phyloP scores from a whole-genome alignment of 495 filamentous ascomycete genomes.

The Neurospora sp. region DNA sequence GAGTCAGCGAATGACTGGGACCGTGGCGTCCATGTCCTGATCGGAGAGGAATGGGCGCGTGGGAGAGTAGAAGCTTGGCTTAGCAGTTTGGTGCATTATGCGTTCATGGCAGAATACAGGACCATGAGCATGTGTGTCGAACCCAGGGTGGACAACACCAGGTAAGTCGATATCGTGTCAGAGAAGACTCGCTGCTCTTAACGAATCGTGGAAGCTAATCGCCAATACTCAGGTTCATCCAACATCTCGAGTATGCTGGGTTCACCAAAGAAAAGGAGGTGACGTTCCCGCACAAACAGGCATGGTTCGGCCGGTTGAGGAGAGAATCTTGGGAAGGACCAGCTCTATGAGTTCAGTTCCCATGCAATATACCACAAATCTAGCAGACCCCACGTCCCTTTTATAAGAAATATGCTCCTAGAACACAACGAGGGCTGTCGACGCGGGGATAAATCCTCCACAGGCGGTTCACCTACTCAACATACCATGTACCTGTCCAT shows the following conservation, averaged over 20 bases:
- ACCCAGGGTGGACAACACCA: slow-evolving; percentile 83
- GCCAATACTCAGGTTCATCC: slow-evolving; percentile 54
- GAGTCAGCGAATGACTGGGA: slow-evolving; percentile 65
- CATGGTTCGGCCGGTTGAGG: slow-evolving; percentile 73
- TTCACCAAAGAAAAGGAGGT: slow-evolving; percentile 87
- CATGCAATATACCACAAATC: not conserved
- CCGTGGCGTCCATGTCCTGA: slow-evolving; percentile 74
- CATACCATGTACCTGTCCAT: not conserved
- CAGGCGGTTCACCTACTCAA: not conserved
- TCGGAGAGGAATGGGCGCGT: slow-evolving; percentile 89
- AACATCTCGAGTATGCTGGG: slow-evolving; percentile 62
- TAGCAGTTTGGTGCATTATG: slow-evolving; percentile 74
- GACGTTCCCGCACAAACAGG: slow-evolving; percentile 85
- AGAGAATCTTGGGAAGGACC: slow-evolving; percentile 80
- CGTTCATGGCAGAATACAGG: slow-evolving; percentile 67
- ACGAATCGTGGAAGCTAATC: not conserved
- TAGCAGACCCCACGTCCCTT: not conserved
- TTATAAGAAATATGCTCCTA: not conserved
- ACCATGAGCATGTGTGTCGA: slow-evolving; percentile 78
- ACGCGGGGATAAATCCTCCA: not conserved
- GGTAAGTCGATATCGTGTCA: slow-evolving; percentile 43
- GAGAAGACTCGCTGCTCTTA: not conserved
- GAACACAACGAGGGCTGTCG: not conserved
- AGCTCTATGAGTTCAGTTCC: slow-evolving; percentile 39
- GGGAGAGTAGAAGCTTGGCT: slow-evolving; percentile 76